These are phyloP conservation scores for Phalaenopsis equestris DNA, from an alignment of 106 monocot species.

Conservation along the genomic window DNA sequence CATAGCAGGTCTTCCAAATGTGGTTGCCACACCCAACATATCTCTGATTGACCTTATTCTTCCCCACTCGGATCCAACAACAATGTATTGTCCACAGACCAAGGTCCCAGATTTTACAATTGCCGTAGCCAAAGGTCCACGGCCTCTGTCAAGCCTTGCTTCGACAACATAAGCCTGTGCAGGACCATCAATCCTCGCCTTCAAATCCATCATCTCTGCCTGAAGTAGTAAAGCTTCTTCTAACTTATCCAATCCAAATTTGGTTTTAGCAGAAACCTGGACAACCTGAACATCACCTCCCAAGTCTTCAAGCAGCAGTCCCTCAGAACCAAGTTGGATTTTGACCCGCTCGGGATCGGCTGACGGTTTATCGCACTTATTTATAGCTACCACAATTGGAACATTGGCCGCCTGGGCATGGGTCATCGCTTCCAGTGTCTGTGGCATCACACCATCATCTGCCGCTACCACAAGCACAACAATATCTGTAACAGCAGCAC, in stretches of 20 bases:
- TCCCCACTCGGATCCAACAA: slow-evolving; percentile 91
- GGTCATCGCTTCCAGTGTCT: slow-evolving; percentile 88
- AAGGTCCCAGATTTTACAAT: slow-evolving; percentile 83
- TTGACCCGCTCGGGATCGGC: slow-evolving; percentile 84
- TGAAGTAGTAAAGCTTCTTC: slow-evolving; percentile 92
- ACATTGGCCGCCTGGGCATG: slow-evolving; percentile 79
- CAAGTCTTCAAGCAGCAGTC: slow-evolving; percentile 76
- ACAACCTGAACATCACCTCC: slow-evolving; percentile 96
- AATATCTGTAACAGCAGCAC: slow-evolving; percentile 94
- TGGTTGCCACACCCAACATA: slow-evolving; percentile 37
- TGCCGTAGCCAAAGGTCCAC: slow-evolving; percentile 80
- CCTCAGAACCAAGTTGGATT: slow-evolving; percentile 80
- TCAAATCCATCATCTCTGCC: slow-evolving; percentile 91
- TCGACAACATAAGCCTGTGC: slow-evolving; percentile 93
- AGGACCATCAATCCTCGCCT: slow-evolving; percentile 74
- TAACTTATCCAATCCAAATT: slow-evolving; percentile 71
- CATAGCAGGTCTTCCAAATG: slow-evolving; percentile 51
- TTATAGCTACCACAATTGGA: slow-evolving; percentile 93
- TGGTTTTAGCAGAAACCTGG: slow-evolving; percentile 67
- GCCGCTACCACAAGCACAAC: slow-evolving; percentile 96
- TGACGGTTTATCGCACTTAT: slow-evolving; percentile 89
- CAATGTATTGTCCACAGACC: slow-evolving; percentile 57
- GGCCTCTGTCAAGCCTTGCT: slow-evolving; percentile 81
- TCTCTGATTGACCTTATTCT: slow-evolving; percentile 70
- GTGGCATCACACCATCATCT: slow-evolving; percentile 98